Percentiles rank a stretch among this genome's conserved stretches.
Evolutionary conservation across 371 early-diverging fungal genomes (phyloP).

Genomic region (Actinomortierella ambigua): DNA sequence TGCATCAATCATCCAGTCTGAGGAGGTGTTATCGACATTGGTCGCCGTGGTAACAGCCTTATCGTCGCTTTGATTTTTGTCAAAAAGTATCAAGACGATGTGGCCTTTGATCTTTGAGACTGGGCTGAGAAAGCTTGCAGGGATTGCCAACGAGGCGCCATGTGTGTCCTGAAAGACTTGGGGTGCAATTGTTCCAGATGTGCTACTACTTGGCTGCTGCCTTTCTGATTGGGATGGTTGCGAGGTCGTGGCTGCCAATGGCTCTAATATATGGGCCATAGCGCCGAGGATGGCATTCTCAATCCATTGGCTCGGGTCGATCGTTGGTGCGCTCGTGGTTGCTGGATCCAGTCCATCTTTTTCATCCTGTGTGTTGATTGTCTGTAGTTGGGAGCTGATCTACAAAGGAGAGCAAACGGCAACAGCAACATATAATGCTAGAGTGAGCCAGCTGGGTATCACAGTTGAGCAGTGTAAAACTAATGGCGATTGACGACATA

Average conservation of each 20-base stretch:
- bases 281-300: conserved; percentile 31
- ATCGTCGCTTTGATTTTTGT: conserved; percentile 6
- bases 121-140: not conserved
- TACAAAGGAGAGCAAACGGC: no score
- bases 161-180: not conserved
- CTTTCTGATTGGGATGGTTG: not conserved
- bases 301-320: conserved; percentile 11
- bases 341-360: not conserved
- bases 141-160: not conserved
- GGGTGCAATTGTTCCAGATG: not conserved
- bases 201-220: not conserved
- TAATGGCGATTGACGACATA: conserved; percentile 6
- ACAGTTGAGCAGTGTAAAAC: no score
- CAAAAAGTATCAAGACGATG: conserved; percentile 23
- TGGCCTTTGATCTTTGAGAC: conserved; percentile 2
- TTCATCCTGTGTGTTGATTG: conserved; percentile 10
- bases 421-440: no score
- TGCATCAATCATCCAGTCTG: conserved; percentile 14
- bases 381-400: conserved; percentile 22
- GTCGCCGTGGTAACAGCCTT: conserved; percentile 3
- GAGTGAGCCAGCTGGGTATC: no score
- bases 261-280: conserved; percentile 32
- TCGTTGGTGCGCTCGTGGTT: not conserved
- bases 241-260: not conserved
- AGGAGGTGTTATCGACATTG: not conserved